Base-by-base conservation (phyloP, 306 rosid species). In the Lathyrus sativus region DNA sequence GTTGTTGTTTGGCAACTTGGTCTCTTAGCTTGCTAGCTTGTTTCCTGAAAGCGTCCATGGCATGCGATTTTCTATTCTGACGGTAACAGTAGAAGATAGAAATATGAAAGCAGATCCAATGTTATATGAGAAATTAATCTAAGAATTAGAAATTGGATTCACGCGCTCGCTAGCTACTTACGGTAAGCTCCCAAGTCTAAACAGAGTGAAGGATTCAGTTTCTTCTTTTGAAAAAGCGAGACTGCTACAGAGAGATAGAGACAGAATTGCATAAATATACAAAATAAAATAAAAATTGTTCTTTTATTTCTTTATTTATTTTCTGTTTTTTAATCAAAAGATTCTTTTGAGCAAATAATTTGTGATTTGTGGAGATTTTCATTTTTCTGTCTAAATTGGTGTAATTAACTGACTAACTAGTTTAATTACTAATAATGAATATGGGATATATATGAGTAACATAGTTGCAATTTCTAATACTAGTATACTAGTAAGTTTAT, bases 1-100 rank as follows among this genome's bases (percentile, higher is more conserved):
- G 98, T 1, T 92, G 98, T 64, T 92, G 98, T 79, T 90, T 92
- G 58, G 90, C 89, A 38, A 92, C 96, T 84, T 92, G 98, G n/a
- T 88, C 93, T 65, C 90, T 82, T 54, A 92, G 67, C 88, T 90
- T 92, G 75, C 74, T 80, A 51, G 98, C 98, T 76, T 92, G 98
- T 85, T 83, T 92, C 75, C 91, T 79, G 45, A 92, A 48, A 76
- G 90, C 91, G 50, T 92, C 98, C 98, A 92, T 92, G 75, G 83
- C 61, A 41, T 44, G 58, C 17, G 45, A 17, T 31, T 56, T 2
- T 1, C 50, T 6, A 57, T 17, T 24, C 44, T 62, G 14, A 22
- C 33, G 24, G 67, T 44, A 45, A 22, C 35, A 17, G 55, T 67
- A 8, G 17, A 58, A 58, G 31, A 17, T 2, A n/a, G 13, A 33